Percentiles rank a stretch among this genome's conserved stretches.
phyloP scores from a whole-genome alignment of 2,329 filamentous ascomycete species.

The Chrysoporthe puriensis region DNA sequence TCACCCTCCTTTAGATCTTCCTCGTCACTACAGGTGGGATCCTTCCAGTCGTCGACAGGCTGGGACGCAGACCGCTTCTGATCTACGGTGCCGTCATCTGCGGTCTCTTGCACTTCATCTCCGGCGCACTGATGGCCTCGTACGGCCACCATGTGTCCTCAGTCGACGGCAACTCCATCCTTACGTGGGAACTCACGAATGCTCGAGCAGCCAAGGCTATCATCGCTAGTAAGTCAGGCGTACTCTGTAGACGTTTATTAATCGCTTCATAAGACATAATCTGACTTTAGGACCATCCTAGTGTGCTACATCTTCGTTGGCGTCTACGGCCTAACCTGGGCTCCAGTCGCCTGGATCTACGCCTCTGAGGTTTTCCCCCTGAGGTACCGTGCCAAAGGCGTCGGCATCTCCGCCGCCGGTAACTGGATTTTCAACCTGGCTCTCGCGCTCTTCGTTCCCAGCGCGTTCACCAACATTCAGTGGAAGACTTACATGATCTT shows the following conservation, averaged over 20 bases:
- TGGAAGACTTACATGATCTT: slow-evolving; percentile 59
- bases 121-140: slow-evolving; percentile 53
- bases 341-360: slow-evolving; percentile 39
- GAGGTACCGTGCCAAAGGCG: slow-evolving; percentile 55
- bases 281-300: not conserved
- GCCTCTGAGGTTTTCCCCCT: slow-evolving; percentile 47
- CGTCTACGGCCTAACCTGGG: slow-evolving; percentile 41
- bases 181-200: slow-evolving; percentile 51
- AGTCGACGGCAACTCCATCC: slow-evolving; percentile 48
- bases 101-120: slow-evolving; percentile 51
- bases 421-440: slow-evolving; percentile 58
- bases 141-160: slow-evolving; percentile 49
- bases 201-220: slow-evolving; percentile 49
- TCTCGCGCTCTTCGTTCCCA: slow-evolving; percentile 52
- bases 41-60: slow-evolving; percentile 52
- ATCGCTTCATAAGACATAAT: not conserved
- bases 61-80: slow-evolving; percentile 52
- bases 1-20: slow-evolving; percentile 44
- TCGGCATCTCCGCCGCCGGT: slow-evolving; percentile 54
- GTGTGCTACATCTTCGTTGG: slow-evolving; percentile 48
- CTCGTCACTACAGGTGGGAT: slow-evolving; percentile 55
- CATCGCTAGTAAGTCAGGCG: slow-evolving; percentile 47
- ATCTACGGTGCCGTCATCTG: slow-evolving; percentile 50
- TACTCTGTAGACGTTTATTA: not conserved
- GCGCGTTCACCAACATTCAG: slow-evolving; percentile 48